Evolutionary conservation across 1,284 basidiomycete genomes (phyloP).

Genomic region (Dichomitus squalens): DNA sequence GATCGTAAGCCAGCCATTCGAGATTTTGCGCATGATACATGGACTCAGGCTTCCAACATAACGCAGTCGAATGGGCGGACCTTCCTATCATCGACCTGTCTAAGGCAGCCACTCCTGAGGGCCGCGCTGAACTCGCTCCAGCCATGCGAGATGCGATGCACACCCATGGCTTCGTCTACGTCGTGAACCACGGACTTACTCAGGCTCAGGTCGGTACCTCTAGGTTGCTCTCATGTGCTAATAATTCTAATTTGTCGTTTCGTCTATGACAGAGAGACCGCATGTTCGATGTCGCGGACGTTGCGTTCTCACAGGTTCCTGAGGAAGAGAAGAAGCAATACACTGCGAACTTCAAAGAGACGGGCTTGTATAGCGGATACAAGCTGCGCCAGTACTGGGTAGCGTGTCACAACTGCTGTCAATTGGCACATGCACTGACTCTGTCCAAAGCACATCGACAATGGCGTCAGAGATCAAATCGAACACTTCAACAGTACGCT

Average conservation of each 20-base stretch:
- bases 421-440: neutral
- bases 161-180: conserved; percentile 63
- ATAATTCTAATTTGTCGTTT: neutral
- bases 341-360: conserved; percentile 47
- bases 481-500: conserved; percentile 60
- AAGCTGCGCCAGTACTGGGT: conserved; percentile 61
- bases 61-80: conserved; percentile 69
- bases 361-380: conserved; percentile 62
- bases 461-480: conserved; percentile 60
- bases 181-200: conserved; percentile 57
- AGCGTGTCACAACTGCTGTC: too few species aligned
- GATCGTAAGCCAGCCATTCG: conserved; percentile 31
- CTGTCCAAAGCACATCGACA: conserved; percentile 48
- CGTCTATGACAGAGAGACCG: conserved; percentile 34
- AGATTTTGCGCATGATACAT: neutral
- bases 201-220: conserved; percentile 39
- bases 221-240: neutral
- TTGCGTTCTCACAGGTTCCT: conserved; percentile 55
- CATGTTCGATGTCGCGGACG: conserved; percentile 65
- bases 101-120: conserved; percentile 47
- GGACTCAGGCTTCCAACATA: conserved; percentile 23
- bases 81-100: conserved; percentile 66
- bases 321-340: conserved; percentile 62
- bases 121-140: conserved; percentile 47
- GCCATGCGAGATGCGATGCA: conserved; percentile 59